Conservation (phyloP, 2,329 filamentous ascomycete species). For the Drechslerella dactyloides region DNA sequence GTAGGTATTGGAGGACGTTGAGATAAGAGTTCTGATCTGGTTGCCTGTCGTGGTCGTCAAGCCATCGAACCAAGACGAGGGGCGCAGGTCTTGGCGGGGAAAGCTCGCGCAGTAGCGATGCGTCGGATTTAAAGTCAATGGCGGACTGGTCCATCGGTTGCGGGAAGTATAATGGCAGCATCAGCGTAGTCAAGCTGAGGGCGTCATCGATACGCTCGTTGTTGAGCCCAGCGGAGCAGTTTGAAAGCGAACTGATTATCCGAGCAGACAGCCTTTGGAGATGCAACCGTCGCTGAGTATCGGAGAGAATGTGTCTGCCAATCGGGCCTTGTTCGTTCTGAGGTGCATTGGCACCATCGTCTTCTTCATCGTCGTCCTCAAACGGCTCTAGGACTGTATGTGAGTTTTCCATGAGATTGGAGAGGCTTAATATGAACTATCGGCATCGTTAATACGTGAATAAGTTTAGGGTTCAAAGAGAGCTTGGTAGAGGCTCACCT, state of each 20-base stretch:
- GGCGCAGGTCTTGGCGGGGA: constrained; percentile 39
- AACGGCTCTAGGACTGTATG: constrained; percentile 35
- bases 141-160: constrained; percentile 32
- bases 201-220: constrained; percentile 41
- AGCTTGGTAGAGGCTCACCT: constrained; percentile 11
- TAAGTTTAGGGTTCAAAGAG: not conserved
- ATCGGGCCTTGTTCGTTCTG: constrained; percentile 28
- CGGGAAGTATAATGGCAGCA: constrained; percentile 44
- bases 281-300: constrained; percentile 32
- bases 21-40: constrained; percentile 24
- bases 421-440: constrained; percentile 43
- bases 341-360: constrained; percentile 14
- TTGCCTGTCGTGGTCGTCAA: constrained; percentile 34
- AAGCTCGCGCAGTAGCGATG: constrained; percentile 31
- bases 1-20: constrained; percentile 25
- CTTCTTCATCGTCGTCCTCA: constrained; percentile 13
- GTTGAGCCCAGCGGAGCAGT: constrained; percentile 30
- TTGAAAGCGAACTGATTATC: constrained; percentile 31
- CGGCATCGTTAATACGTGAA: not conserved
- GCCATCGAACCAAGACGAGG: constrained; percentile 35
- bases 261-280: constrained; percentile 35
- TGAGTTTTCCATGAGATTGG: constrained; percentile 32
- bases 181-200: constrained; percentile 22
- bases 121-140: constrained; percentile 35
- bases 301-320: constrained; percentile 41